Evolutionary conservation across 768 basidiomycete genomes (phyloP), one percentile per base, ranked within the genome.

Genomic region (Gloeophyllum trabeum): DNA sequence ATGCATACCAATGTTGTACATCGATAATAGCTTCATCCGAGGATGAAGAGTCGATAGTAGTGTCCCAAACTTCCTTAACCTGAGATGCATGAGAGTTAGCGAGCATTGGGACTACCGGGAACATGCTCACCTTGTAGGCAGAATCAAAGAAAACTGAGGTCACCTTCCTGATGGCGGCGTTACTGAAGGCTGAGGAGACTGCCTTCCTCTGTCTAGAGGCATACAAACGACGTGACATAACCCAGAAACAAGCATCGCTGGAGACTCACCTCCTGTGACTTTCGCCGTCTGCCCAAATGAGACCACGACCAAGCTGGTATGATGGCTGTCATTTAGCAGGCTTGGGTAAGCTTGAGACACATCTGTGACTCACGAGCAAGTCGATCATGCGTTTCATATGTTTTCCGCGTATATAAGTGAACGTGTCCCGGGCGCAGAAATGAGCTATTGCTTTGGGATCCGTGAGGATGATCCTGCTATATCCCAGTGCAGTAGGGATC

Each of bases 151-250:
- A 76, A 2, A 74, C 62, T 1, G 60, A 51, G 0, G 64, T 68
- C 5, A 74, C 51, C 23, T 54, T 62, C n/a, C 71, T 64, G 35
- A 76, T 70, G 1, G 70, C 66, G 1, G 69, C 62, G 46, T 67
- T 72, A 51, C 66, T 73, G 52, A 76, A 76, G 0, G 71, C 71
- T 1, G 73, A 70, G 0, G 69, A 64, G 6, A 75, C 51, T 0
- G 69, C 64, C 45, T 71, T 73, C 23, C 75, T 61, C 46, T 74
- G 73, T 40, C 72, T 70, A 30, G n/a, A 4, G 16, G n/a, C 57
- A n/a, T 25, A 16, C 13, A 18, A 14, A 5, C 7, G 14, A 13
- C 7, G 16, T 39, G 14, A 13, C 6, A 7, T 16, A 14, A 6
- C 19, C 3, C 16, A 19, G n/a, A 36, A 16, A 10, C 14, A 13